Percentiles rank a stretch among this genome's conserved stretches.
These are phyloP conservation scores for Betula pendula DNA, from an alignment of 306 rosid genomes.

Conservation along the genomic window DNA sequence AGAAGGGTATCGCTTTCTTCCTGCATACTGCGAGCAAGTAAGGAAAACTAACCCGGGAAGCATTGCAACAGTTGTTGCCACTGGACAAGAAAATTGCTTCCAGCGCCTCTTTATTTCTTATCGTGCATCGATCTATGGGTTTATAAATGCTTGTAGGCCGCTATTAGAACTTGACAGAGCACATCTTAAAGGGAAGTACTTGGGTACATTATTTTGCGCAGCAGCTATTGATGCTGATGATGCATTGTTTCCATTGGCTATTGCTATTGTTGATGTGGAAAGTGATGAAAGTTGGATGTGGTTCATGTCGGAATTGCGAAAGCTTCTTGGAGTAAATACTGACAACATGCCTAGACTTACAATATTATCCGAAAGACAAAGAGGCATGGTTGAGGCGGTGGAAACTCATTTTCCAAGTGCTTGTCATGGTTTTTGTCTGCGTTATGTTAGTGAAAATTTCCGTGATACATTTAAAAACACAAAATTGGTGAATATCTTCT, in stretches of 20 bases:
- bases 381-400: constrained; percentile 79
- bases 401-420: constrained; percentile 96
- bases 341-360: constrained; percentile 96
- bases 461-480: constrained; percentile 96
- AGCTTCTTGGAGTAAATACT: constrained; percentile 94
- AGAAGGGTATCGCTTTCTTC: constrained; percentile 93
- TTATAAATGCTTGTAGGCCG: constrained; percentile 95
- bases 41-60: constrained; percentile 93
- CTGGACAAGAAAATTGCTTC: constrained; percentile 89
- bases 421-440: constrained; percentile 89
- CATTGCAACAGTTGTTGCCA: constrained; percentile 88
- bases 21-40: constrained; percentile 89
- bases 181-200: constrained; percentile 87
- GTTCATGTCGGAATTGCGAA: constrained; percentile 96
- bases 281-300: constrained; percentile 99
- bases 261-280: constrained; percentile 85
- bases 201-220: constrained; percentile 86
- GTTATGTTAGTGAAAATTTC: constrained; percentile 82
- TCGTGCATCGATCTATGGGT: constrained; percentile 91
- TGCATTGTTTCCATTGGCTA: constrained; percentile 84
- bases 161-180: constrained; percentile 93
- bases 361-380: constrained; percentile 85
- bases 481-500: constrained; percentile 86
- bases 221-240: constrained; percentile 94
- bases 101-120: constrained; percentile 83